These are phyloP conservation scores for Phytophthora hibernalis DNA, from an alignment of 352 stramenopile species.

Conservation along the genomic window DNA sequence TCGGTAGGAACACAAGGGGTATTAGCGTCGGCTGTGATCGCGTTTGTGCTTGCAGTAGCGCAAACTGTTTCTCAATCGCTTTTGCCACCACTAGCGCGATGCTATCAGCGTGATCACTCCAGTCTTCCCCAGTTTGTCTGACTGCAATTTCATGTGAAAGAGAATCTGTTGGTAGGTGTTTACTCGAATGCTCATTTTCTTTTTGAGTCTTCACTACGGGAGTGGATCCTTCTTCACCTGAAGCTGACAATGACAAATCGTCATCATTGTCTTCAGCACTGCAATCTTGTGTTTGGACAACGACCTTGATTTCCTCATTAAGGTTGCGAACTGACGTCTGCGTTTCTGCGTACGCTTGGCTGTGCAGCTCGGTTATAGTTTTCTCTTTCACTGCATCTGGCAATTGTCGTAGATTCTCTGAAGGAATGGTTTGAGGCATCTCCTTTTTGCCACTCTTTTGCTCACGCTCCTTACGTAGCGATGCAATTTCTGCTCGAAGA, in stretches of 20 bases:
- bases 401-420: background rate
- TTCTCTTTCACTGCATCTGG: conserved; percentile 1
- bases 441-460: conserved; percentile 23
- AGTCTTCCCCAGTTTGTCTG: conserved; percentile 8
- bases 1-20: background rate
- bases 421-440: background rate
- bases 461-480: conserved; percentile 33
- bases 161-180: conserved; percentile 9
- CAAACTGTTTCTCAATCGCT: conserved; percentile 48
- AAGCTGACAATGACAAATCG: conserved; percentile 26
- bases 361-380: background rate
- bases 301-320: background rate
- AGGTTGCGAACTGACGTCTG: conserved; percentile 17
- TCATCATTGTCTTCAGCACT: conserved; percentile 13
- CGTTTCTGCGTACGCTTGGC: conserved; percentile 20
- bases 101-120: conserved; percentile 36
- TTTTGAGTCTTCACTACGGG: conserved; percentile 3
- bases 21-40: background rate
- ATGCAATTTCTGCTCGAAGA: conserved; percentile 35
- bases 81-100: conserved; percentile 53
- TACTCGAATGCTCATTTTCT: conserved; percentile 1
- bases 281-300: background rate
- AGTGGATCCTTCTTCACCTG: conserved; percentile 15
- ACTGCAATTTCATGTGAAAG: background rate
- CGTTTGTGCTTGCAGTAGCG: conserved; percentile 37